A percentile compares a stretch with the other conserved stretches of the same genome.
Evolutionary conservation across 2,329 filamentous ascomycete genomes (phyloP).

Genomic region (Colletotrichum sp.): DNA sequence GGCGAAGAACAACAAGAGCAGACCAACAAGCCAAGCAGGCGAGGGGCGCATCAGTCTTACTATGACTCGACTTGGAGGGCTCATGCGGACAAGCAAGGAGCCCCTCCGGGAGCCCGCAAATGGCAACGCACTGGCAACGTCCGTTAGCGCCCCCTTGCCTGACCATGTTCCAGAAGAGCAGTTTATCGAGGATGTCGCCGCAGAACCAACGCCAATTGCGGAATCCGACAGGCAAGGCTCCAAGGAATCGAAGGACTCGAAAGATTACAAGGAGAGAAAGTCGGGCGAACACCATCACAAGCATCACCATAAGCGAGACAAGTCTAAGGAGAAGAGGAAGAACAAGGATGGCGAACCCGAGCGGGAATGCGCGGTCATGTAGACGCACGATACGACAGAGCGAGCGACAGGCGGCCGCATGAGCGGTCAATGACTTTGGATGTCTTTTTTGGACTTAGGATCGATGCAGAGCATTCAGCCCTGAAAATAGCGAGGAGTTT

Average conservation of each 20-base stretch:
- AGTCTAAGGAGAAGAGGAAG: constrained; percentile 42
- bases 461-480: neutral
- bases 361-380: constrained; percentile 56
- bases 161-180: constrained; percentile 21
- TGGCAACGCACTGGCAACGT: constrained; percentile 15
- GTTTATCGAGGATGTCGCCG: constrained; percentile 18
- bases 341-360: constrained; percentile 42
- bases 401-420: neutral
- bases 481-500: constrained; percentile 15
- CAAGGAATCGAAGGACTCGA: constrained; percentile 13
- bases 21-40: constrained; percentile 62
- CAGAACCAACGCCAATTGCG: neutral
- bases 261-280: constrained; percentile 12
- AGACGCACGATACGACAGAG: constrained; percentile 9
- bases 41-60: constrained; percentile 63
- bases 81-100: constrained; percentile 59
- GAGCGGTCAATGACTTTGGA: neutral
- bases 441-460: neutral
- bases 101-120: constrained; percentile 37
- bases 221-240: constrained; percentile 22
- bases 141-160: constrained; percentile 11
- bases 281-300: constrained; percentile 30
- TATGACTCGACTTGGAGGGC: constrained; percentile 59
- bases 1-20: constrained; percentile 51
- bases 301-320: constrained; percentile 37